Base-by-base conservation (phyloP, 2,329 filamentous ascomycete species). In the Colletotrichum euphorbiae region DNA sequence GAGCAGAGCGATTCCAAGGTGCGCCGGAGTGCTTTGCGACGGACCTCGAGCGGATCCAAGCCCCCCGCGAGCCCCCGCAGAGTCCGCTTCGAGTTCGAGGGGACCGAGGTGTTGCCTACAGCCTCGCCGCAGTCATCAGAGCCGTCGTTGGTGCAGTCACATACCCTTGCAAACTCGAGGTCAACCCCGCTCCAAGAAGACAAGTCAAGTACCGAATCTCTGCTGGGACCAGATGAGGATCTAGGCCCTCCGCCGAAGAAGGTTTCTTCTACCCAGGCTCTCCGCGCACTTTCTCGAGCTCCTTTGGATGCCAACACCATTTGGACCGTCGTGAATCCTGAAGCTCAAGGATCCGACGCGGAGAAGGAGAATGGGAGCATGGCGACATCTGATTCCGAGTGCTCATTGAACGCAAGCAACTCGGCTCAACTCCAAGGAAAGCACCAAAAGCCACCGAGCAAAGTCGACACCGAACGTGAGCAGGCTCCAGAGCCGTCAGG, bases 21-120 rank as follows among this genome's bases (percentile, higher is more conserved):
- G 42, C 82, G 83, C 52, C 81, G 87, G 71, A 89, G 89, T 72
- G 88, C 87, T 51, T 76, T 90, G 64, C 84, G 88, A 65, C 82
- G 87, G 55, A 84, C 85, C 1, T 87, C 85, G 6, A 87, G 83
- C 72, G 70, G 70, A 42, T 82, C 84, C 28, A 84, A 81, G 56
- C 82, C 83, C 60, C 79, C 77, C 6, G 80, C 81, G 48, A 89
- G 87, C 72, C 87, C 86, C n/a, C 83, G 88, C 33, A 83, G 87
- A 67, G 89, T 90, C 64, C 87, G 89, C 54, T 90, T 90, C 70
- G 84, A 89, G 42, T 84, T 90, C 51, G 83, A 84, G 74, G 88
- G 87, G 60, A 80, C 83, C 70, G 87, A 90, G 73, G 86, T 91
- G 40, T 78, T 89, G 65, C 87, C 88, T 19, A 89, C 87, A 51